Base-by-base conservation (phyloP, 352 stramenopile species). In the Paralagenidium karlingii region DNA sequence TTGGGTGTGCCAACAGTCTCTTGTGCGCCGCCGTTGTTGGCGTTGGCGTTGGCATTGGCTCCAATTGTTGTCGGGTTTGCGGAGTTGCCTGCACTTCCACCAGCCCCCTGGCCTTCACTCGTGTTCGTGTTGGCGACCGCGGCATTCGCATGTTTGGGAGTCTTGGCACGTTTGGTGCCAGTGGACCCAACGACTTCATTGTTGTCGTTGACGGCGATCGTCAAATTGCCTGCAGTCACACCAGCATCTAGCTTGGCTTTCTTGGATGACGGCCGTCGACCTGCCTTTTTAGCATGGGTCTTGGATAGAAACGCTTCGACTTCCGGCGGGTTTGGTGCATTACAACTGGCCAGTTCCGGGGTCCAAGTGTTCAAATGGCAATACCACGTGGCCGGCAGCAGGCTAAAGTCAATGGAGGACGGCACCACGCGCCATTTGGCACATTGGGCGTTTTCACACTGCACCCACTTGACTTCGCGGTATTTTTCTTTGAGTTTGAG, bases 391-490 rank as follows among this genome's bases (percentile, higher is more conserved):
- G 94, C 73, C 8, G 92, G 92, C 18, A 98, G 63, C 18, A 65
- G 58, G 26, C 85, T 73, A 16, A 87, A 76, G 38, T 97, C 71
- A 38, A 97, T 84, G n/a, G 61, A 74, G n/a, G 63, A 58, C 8
- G 94, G 88, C 26, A 98, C 71, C 24, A 96, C 77, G 21, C 94
- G 86, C 94, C 94, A 98, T 54, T 98, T 98, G 5, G 68, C 64
- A 55, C 94, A 98, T 18, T 81, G 55, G 43, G 87, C 90, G 32
- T 54, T 77, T 36, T 98, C 94, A 49, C 94, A 98, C 60, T 97
- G 90, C 2, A 98, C 94, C 94, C 94, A 98, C 45, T 84, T 82
- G 26, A 87, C 58, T 34, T 93, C 73, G 20, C 64, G 63, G 26
- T 89, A 82, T 39, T 89, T 87, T 27, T 89, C 74, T 53, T 82